These are phyloP conservation scores for Pelargonium fulgidum DNA, from an alignment of 441 rosid species.

Conservation along the genomic window DNA sequence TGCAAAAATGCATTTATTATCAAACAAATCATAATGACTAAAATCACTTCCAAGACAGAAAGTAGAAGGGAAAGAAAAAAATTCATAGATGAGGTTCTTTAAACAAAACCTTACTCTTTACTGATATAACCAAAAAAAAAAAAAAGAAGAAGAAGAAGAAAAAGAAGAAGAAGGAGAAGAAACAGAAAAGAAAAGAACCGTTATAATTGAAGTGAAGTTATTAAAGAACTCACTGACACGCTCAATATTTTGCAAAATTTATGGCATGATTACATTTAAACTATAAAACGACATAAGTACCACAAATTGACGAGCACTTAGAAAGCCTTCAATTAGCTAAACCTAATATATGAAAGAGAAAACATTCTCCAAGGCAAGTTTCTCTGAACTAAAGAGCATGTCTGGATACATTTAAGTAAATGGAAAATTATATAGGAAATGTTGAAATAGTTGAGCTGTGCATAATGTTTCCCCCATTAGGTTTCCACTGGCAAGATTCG, in stretches of 20 bases:
- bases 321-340: background rate
- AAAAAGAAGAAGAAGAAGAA: too few relatives aligned
- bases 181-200: background rate
- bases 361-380: background rate
- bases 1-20: background rate
- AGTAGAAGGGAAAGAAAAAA: background rate
- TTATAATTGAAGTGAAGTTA: background rate
- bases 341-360: background rate
- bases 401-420: too few relatives aligned
- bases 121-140: too few relatives aligned
- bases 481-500: background rate
- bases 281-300: background rate
- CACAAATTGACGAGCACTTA: background rate
- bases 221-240: background rate
- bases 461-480: background rate
- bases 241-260: background rate
- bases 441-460: background rate
- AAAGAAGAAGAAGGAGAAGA: too few relatives aligned
- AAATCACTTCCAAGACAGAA: background rate
- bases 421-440: too few relatives aligned
- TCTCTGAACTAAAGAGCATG: too few relatives aligned
- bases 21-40: background rate
- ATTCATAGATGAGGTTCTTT: background rate
- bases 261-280: background rate
- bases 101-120: background rate